A percentile compares a stretch with the other conserved stretches of the same genome.
phyloP scores from a whole-genome alignment of 306 rosid genomes.

The Ochetophila trinervis region DNA sequence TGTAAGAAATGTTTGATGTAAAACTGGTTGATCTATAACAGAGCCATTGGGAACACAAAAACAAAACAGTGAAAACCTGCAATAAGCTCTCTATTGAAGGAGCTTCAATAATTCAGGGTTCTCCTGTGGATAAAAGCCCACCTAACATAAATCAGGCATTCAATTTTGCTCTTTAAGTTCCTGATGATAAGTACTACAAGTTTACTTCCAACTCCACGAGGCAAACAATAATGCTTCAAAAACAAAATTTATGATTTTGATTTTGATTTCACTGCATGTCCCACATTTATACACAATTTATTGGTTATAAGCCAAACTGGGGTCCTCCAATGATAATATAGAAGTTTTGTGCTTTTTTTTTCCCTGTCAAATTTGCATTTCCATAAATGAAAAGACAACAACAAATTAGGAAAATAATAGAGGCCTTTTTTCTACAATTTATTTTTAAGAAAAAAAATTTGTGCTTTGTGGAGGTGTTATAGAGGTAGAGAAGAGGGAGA shows the following conservation, averaged over 20 bases:
- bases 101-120: slow-evolving; percentile 43
- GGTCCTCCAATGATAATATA: too few relatives aligned
- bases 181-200: slow-evolving; percentile 1
- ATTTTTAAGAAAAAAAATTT: too few relatives aligned
- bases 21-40: slow-evolving; percentile 42
- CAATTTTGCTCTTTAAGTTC: slow-evolving; percentile 8
- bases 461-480: neutral
- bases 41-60: slow-evolving; percentile 45
- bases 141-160: slow-evolving; percentile 35
- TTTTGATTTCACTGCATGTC: neutral
- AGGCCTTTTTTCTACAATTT: too few relatives aligned
- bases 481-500: neutral
- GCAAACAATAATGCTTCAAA: slow-evolving; percentile 1
- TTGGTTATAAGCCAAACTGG: neutral
- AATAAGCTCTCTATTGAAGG: slow-evolving; percentile 23
- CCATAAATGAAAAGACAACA: too few relatives aligned
- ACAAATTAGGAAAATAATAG: too few relatives aligned
- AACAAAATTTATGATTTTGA: neutral
- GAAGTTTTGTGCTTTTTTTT: neutral
- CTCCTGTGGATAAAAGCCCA: slow-evolving; percentile 20
- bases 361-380: neutral
- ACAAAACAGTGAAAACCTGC: slow-evolving; percentile 19
- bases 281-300: neutral
- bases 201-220: neutral
- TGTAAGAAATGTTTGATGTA: slow-evolving; percentile 25